Percentiles rank a stretch among this genome's conserved stretches.
Evolutionary conservation across 805 yeast species (phyloP).

Genomic region (Hagleromyces aurorensis): DNA sequence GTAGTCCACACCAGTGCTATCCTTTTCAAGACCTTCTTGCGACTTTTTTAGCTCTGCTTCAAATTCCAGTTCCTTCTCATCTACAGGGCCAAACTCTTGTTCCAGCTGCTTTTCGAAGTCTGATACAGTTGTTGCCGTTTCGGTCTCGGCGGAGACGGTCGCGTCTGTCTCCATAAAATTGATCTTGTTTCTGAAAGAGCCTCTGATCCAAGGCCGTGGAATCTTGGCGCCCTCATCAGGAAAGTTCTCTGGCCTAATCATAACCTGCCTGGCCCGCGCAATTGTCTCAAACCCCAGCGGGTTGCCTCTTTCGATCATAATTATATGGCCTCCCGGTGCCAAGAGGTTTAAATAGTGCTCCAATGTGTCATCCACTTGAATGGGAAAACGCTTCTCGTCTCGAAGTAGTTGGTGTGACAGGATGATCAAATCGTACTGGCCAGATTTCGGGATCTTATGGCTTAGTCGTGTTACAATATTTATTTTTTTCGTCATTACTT

Average conservation of each 20-base stretch:
- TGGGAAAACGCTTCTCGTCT: slow-evolving; percentile 53
- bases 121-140: slow-evolving; percentile 2
- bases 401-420: slow-evolving; percentile 71
- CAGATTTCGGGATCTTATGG: slow-evolving; percentile 41
- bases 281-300: slow-evolving; percentile 82
- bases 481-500: slow-evolving; percentile 49
- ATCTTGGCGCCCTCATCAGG: slow-evolving; percentile 49
- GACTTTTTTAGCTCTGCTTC: slow-evolving; percentile 34
- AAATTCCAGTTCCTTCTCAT: slow-evolving; percentile 39
- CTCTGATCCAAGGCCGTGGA: slow-evolving; percentile 60
- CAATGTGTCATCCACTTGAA: slow-evolving; percentile 61
- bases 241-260: slow-evolving; percentile 76
- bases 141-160: slow-evolving; percentile 1
- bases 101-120: slow-evolving; percentile 13
- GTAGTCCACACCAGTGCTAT: slow-evolving; percentile 32
- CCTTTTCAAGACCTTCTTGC: slow-evolving; percentile 5
- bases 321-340: slow-evolving; percentile 72
- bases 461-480: slow-evolving; percentile 48
- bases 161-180: slow-evolving; percentile 1
- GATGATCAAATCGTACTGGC: slow-evolving; percentile 71
- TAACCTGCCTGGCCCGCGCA: slow-evolving; percentile 83
- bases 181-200: slow-evolving; percentile 33
- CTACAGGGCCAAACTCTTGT: slow-evolving; percentile 35
- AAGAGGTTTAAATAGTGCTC: slow-evolving; percentile 52
- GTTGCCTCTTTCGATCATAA: slow-evolving; percentile 81